phyloP scores from a whole-genome alignment of 768 basidiomycete species.

The Sutorius australiensis region DNA sequence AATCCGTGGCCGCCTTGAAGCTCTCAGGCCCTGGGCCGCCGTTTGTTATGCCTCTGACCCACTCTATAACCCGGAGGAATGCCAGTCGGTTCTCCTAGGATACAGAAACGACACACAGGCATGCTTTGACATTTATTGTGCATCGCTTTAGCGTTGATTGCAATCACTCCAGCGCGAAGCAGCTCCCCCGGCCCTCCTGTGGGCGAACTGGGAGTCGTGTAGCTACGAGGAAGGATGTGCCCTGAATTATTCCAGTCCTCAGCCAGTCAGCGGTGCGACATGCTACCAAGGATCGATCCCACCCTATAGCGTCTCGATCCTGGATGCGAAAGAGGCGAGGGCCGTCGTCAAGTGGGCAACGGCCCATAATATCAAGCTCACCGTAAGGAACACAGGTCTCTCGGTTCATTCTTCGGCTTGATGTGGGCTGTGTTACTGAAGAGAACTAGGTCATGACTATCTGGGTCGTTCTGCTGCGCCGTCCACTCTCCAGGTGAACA shows the following conservation, averaged over 20 bases:
- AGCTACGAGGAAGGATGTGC: slow-evolving; percentile 15
- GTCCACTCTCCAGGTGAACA: slow-evolving; percentile 23
- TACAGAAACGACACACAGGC: slow-evolving; percentile 17
- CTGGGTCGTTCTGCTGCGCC: slow-evolving; percentile 23
- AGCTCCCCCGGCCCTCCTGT: slow-evolving; percentile 17
- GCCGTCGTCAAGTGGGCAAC: slow-evolving; percentile 19
- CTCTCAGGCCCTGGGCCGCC: slow-evolving; percentile 22
- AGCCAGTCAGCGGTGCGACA: slow-evolving; percentile 2
- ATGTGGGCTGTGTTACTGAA: neutral
- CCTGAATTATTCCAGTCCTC: slow-evolving; percentile 18
- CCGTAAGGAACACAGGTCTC: slow-evolving; percentile 23
- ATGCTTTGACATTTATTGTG: neutral
- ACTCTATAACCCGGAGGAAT: slow-evolving; percentile 12
- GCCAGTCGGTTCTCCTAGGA: slow-evolving; percentile 10
- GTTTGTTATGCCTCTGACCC: slow-evolving; percentile 20
- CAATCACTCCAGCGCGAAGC: slow-evolving; percentile 18
- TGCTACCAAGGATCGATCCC: slow-evolving; percentile 22
- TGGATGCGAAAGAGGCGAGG: slow-evolving; percentile 20
- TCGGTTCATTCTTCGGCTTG: neutral
- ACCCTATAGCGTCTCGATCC: slow-evolving; percentile 19
- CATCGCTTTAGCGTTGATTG: neutral
- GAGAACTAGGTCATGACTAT: slow-evolving; percentile 18
- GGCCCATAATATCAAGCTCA: slow-evolving; percentile 17
- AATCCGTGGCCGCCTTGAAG: slow-evolving; percentile 15
- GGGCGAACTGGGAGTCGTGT: slow-evolving; percentile 24